Evolutionary conservation across 2,329 filamentous ascomycete genomes (phyloP), one percentile per base, ranked within the genome.

Genomic region (Aureobasidium melanogenum): DNA sequence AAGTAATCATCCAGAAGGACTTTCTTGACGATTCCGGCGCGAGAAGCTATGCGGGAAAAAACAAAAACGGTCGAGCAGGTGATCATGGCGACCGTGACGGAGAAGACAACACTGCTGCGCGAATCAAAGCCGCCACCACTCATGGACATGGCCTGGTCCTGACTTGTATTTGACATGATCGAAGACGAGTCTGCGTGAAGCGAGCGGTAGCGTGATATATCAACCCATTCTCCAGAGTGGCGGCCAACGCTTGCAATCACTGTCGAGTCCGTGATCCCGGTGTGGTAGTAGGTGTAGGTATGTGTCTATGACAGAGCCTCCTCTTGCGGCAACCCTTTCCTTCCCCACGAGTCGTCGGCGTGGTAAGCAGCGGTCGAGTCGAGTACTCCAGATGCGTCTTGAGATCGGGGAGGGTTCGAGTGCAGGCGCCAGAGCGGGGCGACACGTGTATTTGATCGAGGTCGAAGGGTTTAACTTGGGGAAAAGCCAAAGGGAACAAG

Each of bases 1-100:
- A 89, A 83, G 73, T 86, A 88, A 78, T 96, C 92, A 74, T 96
- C 91, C 77, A 83, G 83, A 60, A 82, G 85, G 56, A 91, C 75
- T 60, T 82, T 85, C 66, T 83, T 84, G 61, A 96, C 87, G 54
- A 97, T 86, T 50, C 82, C 84, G 54, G 83, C 79, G 30, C 91
- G 83, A 63, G 88, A 91, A 44, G 89, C 75, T 66, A 96, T 79
- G 60, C 92, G 85, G 38, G 89, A 81, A 44, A 80, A 79, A 66
- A 96, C 89, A 70, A 96, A 93, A 60, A 88, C 69, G 41, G 87
- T 87, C 56, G 89, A 85, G 57, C 92, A 72, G 24, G 81, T 81
- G 64, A 92, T 81, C 56, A 88, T 89, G 22, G 81, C 77, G 7
- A 83, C 82, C n/a, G 87, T 88, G 64, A 91, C 87, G 67, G 83